Evolutionary conservation across 2,329 filamentous ascomycete species (phyloP), one percentile per base, ranked within the genome.

Genomic region (Amesomyces nigricolor): DNA sequence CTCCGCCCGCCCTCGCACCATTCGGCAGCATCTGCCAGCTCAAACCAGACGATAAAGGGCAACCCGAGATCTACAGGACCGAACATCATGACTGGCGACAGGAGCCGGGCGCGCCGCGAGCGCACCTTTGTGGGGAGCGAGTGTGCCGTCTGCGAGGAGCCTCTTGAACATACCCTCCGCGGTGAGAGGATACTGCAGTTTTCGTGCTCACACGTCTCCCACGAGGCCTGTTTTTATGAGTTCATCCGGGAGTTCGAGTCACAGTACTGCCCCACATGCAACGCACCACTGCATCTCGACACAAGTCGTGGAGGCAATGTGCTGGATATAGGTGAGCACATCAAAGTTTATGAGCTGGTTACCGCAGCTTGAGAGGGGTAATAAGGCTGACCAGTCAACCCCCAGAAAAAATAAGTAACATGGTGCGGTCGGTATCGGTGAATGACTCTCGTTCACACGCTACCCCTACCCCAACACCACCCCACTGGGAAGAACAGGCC

Each of bases 161-260:
- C 91, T 3, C 75, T 99, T 59, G 94, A 97, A 72, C 92, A 97
- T 71, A 99, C 91, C 3, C 79, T 99, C 46, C 88, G 89, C 49
- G 94, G 94, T 57, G 94, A 99, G 75, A 85, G 91, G 63, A 91
- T 99, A 59, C 77, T 99, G 52, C 94, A 97, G 70, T 94, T 99
- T 66, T 95, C 91, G 5, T 99, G 94, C 72, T 83, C 86, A n/a
- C 94, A 99, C 72, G 92, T 99, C 58, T 91, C 92, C 10, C 94
- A 99, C 70, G 94, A 97, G 71, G 94, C 92, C 37, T 99, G 94
- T 73, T 97, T 99, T 70, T 97, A 97, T 74, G 94, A 99, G 72
- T 96, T 95, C 69, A 95, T 99, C 65, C 88, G 89, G 66, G 92
- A 96, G 67, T 88, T 92, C 57, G 91, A 97, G 63, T 89, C 89